A percentile compares a stretch with the other conserved stretches of the same genome.
Evolutionary conservation across 805 yeast species (phyloP).

Genomic region (Lipomyces spencermartinsiae): DNA sequence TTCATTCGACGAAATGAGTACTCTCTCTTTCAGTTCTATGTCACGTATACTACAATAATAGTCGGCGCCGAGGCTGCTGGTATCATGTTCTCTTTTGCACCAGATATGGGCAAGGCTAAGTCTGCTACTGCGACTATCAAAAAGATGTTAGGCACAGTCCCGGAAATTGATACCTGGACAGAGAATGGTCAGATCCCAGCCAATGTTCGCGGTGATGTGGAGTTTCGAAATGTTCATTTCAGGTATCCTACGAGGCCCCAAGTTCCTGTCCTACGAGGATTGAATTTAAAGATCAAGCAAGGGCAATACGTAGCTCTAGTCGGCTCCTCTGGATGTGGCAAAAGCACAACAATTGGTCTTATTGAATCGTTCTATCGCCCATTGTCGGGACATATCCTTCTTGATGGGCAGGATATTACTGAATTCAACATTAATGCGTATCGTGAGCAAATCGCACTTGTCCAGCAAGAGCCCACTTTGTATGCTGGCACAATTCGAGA

Average conservation of each 20-base stretch:
- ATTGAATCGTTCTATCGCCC: constrained; percentile 66
- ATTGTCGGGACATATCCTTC: constrained; percentile 54
- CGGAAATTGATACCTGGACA: constrained; percentile 48
- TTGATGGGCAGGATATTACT: constrained; percentile 84
- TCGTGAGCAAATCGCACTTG: constrained; percentile 61
- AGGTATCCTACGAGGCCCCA: constrained; percentile 44
- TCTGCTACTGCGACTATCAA: constrained; percentile 48
- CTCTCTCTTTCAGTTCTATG: constrained; percentile 47
- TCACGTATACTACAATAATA: constrained; percentile 49
- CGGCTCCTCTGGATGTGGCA: constrained; percentile 76
- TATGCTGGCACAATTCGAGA: constrained; percentile 83
- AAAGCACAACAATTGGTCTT: constrained; percentile 54
- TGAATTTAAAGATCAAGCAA: constrained; percentile 57
- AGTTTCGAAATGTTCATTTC: constrained; percentile 50
- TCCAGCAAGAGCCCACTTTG: constrained; percentile 62
- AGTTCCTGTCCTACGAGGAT: constrained; percentile 41
- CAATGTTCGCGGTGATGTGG: constrained; percentile 57
- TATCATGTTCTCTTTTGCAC: constrained; percentile 50
- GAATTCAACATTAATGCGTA: constrained; percentile 63
- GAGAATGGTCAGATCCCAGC: constrained; percentile 40
- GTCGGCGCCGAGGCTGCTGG: constrained; percentile 55
- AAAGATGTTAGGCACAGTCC: constrained; percentile 45
- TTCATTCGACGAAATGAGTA: constrained; percentile 45
- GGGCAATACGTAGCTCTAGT: constrained; percentile 88
- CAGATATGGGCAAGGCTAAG: constrained; percentile 53